Conservation (phyloP, 805 yeast genomes). For the Pichia manshurica region DNA sequence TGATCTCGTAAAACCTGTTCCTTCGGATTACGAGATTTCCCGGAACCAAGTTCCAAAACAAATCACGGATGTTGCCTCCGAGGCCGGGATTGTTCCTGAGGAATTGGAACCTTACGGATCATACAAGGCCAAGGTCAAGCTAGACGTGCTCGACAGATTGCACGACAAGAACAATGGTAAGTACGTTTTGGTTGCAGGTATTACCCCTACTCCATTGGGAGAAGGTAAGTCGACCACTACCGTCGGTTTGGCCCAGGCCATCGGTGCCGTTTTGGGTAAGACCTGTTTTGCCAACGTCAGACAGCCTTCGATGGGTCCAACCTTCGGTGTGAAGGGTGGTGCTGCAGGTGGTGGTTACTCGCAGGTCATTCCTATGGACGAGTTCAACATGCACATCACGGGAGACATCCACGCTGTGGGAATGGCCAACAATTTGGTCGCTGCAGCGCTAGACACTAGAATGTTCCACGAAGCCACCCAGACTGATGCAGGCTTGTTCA, state of each 20-base stretch:
- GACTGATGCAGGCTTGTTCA: slow-evolving; percentile 68
- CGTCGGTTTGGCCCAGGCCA: slow-evolving; percentile 92
- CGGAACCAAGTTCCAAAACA: slow-evolving; percentile 84
- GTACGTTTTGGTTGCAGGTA: slow-evolving; percentile 90
- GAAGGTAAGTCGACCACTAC: slow-evolving; percentile 98
- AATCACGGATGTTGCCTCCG: slow-evolving; percentile 67
- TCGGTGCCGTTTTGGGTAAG: slow-evolving; percentile 82
- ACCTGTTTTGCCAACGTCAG: slow-evolving; percentile 91
- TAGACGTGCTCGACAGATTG: slow-evolving; percentile 66
- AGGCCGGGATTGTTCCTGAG: slow-evolving; percentile 67
- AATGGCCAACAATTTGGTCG: slow-evolving; percentile 86
- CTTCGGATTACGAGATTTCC: slow-evolving; percentile 86
- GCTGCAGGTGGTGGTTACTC: slow-evolving; percentile 99
- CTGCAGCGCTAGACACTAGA: slow-evolving; percentile 96
- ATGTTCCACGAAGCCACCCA: slow-evolving; percentile 93
- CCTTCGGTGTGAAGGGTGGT: slow-evolving; percentile 98
- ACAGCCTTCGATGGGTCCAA: slow-evolving; percentile 98
- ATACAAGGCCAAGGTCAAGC: slow-evolving; percentile 81
- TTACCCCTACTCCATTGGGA: slow-evolving; percentile 96
- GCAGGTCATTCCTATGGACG: slow-evolving; percentile 98
- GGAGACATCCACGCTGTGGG: slow-evolving; percentile 97
- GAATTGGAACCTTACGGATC: slow-evolving; percentile 89
- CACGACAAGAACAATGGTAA: slow-evolving; percentile 63
- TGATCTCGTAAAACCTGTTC: slow-evolving; percentile 57
- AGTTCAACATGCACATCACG: slow-evolving; percentile 93